Percentiles rank a stretch among this genome's conserved stretches.
These are phyloP conservation scores for Castanea mollissima DNA, from an alignment of 306 rosid genomes.

Conservation along the genomic window DNA sequence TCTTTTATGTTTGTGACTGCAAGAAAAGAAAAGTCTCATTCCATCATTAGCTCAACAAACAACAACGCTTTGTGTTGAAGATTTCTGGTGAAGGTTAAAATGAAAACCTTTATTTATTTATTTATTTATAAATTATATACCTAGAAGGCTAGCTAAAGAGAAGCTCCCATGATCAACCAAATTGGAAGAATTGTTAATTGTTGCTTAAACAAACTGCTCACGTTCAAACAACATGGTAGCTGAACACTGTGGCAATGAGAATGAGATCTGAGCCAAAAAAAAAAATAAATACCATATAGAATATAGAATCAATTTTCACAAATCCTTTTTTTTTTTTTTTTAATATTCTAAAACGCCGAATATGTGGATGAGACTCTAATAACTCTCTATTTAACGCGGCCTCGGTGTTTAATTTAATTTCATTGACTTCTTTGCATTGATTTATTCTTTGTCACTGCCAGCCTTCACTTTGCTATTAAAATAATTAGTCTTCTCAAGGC, in stretches of 20 bases:
- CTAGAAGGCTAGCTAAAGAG: background rate
- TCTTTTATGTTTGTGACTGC: conserved; percentile 5
- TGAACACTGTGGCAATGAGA: conserved; percentile 1
- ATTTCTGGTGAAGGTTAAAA: background rate
- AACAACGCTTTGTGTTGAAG: conserved; percentile 12
- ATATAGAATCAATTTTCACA: background rate
- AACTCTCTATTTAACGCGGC: conserved; percentile 19
- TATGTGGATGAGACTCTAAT: background rate
- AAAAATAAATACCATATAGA: too few species aligned
- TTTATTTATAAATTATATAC: background rate
- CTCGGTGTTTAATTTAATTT: background rate
- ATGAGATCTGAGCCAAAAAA: conserved; percentile 7
- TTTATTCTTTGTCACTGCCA: background rate
- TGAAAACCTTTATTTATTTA: background rate
- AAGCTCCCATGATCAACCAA: background rate
- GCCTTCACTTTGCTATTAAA: background rate
- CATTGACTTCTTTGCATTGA: background rate
- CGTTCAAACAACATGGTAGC: conserved; percentile 11
- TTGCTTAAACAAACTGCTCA: conserved; percentile 13
- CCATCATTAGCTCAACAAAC: conserved; percentile 28
- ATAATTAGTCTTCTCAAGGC: background rate
- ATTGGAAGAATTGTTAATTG: background rate
- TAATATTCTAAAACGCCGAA: conserved; percentile 7
- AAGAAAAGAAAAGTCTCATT: background rate
- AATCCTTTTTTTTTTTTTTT: background rate